Base-by-base conservation (phyloP, 352 stramenopile species). In the Pelagophyceae sp. region DNA sequence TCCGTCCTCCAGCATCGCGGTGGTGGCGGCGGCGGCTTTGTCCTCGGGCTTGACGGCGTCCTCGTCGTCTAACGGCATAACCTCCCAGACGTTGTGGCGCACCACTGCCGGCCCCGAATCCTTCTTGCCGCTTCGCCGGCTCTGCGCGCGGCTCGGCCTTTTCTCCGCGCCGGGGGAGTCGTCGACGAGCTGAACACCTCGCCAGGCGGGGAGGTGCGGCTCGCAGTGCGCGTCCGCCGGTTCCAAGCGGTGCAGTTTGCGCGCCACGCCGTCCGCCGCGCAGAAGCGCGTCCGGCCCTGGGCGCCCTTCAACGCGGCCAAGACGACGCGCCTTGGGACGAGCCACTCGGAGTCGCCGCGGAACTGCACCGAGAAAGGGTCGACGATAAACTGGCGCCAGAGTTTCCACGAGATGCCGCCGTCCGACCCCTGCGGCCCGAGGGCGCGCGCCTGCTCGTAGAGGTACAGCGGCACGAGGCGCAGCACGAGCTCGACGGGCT, bases 391-490 rank as follows among this genome's bases (percentile, higher is more conserved):
- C 3, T 29, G n/a, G 61, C n/a, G 61, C 61, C 61, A 71, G 1
- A 40, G 3, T 3, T 38, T 27, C 61, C 61, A 71, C 15, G 17
- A 1, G 31, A 71, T 38, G 54, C 54, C 54, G 15, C 15, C 15
- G 61, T 29, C 31, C 11, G 29, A 15, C 11, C 17, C 6, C 15
- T 37, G 3, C 15, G 61, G 61, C 3, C 61, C 61, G 6, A 29
- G 15, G 15, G 61, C 27, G 3, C 11, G n/a, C n/a, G 61, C 33
- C 15, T 71, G 15, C 61, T 35, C 29, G 15, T 15, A 17, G n/a
- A 71, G 37, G 61, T 71, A 71, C 3, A 71, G 33, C 3, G 61
- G 61, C 33, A 71, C 61, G 29, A 71, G 33, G 29, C 61, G 29
- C 3, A 71, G 29, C 3, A 71, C 61, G 61, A 71, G 15, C n/a